These are phyloP conservation scores for Leucogyrophana mollusca DNA, from an alignment of 768 basidiomycete species.

Conservation along the genomic window DNA sequence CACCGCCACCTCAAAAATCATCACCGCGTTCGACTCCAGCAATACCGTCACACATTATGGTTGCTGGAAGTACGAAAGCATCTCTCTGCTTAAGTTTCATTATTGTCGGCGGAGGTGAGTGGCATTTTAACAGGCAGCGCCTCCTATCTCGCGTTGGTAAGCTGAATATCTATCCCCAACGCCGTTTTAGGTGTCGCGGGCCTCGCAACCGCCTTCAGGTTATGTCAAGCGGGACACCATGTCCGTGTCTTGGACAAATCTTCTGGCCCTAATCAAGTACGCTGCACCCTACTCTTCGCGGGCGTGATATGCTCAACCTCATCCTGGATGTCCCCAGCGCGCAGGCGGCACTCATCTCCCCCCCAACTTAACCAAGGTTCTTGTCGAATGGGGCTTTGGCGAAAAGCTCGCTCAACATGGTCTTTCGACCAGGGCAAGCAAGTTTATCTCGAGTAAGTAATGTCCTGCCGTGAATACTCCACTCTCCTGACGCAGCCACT, in stretches of 20 bases:
- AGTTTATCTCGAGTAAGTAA: constrained; percentile 16
- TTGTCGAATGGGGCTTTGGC: constrained; percentile 52
- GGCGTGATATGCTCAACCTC: neutral
- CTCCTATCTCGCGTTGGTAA: neutral
- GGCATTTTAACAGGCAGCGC: neutral
- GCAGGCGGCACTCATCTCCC: constrained; percentile 43
- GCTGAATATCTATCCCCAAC: neutral
- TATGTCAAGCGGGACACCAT: constrained; percentile 53
- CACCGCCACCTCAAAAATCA: no score
- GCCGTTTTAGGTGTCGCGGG: constrained; percentile 40
- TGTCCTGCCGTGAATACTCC: neutral
- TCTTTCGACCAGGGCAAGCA: constrained; percentile 8
- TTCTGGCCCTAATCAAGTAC: constrained; percentile 41
- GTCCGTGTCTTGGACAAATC: constrained; percentile 57
- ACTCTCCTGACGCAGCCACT: neutral
- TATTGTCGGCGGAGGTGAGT: constrained; percentile 19
- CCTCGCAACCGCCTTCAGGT: constrained; percentile 51
- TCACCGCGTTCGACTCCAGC: no score
- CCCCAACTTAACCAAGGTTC: constrained; percentile 54
- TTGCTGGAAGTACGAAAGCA: constrained; percentile 4
- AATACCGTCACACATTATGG: no score
- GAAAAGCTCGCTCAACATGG: constrained; percentile 37
- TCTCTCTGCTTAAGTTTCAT: constrained; percentile 11
- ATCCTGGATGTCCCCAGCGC: constrained; percentile 19
- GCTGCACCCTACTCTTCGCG: constrained; percentile 6